These are phyloP conservation scores for Speleostelium caveatum DNA, from an alignment of 78 protist species.

Conservation along the genomic window DNA sequence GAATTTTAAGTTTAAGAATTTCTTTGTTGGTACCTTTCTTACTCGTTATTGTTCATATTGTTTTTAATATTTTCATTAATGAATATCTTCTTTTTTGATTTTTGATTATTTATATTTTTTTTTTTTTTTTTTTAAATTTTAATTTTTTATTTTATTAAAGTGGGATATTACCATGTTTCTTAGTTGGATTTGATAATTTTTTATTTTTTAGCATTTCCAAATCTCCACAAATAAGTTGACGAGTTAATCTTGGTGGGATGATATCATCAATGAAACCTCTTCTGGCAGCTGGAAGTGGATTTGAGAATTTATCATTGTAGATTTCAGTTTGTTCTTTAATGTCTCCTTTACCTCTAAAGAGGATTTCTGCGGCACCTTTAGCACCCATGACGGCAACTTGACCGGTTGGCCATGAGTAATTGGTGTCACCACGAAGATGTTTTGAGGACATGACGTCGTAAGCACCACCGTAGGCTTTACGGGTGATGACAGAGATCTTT, in stretches of 20 bases:
- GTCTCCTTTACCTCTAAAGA: conserved; percentile 90
- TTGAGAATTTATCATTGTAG: conserved; percentile 92
- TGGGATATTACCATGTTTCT: conserved; percentile 97
- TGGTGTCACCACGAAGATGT: conserved; percentile 98
- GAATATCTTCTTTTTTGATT: no score
- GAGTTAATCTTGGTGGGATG: conserved; percentile 89
- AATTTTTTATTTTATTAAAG: conserved; percentile 14
- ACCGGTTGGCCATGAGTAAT: conserved; percentile 99
- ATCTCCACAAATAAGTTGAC: conserved; percentile 91
- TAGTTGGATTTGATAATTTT: conserved; percentile 85
- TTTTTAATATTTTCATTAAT: no score
- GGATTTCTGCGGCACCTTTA: conserved; percentile 98
- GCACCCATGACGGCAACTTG: conserved; percentile 99
- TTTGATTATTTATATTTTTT: no score
- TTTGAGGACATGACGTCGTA: conserved; percentile 97
- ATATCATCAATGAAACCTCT: conserved; percentile 98
- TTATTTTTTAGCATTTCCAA: conserved; percentile 89
- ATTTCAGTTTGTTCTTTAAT: conserved; percentile 76
- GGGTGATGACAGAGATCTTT: conserved; percentile 96
- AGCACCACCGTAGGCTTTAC: conserved; percentile 99
- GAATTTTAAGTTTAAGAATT: no score
- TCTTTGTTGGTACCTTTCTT: no score
- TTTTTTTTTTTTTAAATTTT: background rate
- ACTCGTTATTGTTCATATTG: no score
- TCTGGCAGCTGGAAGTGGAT: conserved; percentile 97